Base-by-base conservation (phyloP, 2,329 filamentous ascomycete genomes). In the Aspergillus sclerotialis region DNA sequence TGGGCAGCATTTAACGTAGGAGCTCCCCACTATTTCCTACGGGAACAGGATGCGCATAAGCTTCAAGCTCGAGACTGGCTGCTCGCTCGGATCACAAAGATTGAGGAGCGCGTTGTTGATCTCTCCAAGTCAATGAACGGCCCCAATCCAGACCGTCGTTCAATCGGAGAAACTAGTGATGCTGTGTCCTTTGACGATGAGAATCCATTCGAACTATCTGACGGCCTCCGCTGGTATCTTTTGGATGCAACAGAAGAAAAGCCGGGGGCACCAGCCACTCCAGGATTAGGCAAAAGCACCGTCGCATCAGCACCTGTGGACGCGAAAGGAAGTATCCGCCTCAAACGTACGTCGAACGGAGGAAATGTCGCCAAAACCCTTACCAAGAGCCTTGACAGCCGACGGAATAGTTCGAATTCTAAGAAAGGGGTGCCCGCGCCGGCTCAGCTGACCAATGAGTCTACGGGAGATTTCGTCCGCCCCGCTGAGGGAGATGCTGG, bases 1-100 rank as follows among this genome's bases (percentile, higher is more conserved):
- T 98, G 92, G 92, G 92, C 92, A 4, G 92, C 92, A 1, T 98
- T 98, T 73, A 98, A 98, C 52, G 85, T 98, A 19, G 90, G 89
- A 1, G 94, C 90, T 40, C 92, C 92, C 7, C 92, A 98, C 59
- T 96, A 92, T 65, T 98, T 98, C 66, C 72, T 98, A 3, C 84
- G 88, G 23, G 92, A 98, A 60, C 84, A 93, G 57, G 90, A 96
- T 49, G 75, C 74, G 1, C 93, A 98, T 61, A 82, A 86, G 40
- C 69, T 98, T 5, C 78, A 82, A 18, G 81, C 80, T 30, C 77
- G 90, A 23, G 92, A 98, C 56, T 98, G 92, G 88, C 78, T 98
- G n/a, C 81, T 98, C 6, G 92, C 92, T 7, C 81, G 92, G 11
- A 96, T 98, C 38, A 80, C 80, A 9, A 87, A 86, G 44, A 80